Conservation (phyloP, 306 rosid genomes). For the Corylus americana region DNA sequence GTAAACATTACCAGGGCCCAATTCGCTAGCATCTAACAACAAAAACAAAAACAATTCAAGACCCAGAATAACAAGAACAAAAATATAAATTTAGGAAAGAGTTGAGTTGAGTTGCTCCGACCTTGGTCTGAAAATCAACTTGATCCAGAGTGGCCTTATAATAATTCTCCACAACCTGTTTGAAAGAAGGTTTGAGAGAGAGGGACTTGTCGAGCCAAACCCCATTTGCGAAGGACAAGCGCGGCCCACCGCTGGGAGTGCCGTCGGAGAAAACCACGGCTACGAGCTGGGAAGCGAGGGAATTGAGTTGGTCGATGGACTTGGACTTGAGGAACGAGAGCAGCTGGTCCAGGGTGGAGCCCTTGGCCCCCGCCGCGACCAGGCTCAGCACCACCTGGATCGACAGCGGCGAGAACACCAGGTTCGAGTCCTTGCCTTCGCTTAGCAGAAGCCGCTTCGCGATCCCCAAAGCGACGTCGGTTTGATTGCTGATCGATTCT, state of each 20-base stretch:
- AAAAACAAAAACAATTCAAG: background rate
- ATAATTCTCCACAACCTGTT: constrained; percentile 45
- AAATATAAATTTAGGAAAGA: background rate
- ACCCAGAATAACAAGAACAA: too few relatives aligned
- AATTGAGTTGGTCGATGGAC: constrained; percentile 59
- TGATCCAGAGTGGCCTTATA: constrained; percentile 57
- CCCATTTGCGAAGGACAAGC: constrained; percentile 58
- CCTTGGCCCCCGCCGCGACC: constrained; percentile 69
- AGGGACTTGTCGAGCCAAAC: constrained; percentile 67
- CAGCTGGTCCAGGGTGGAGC: constrained; percentile 62
- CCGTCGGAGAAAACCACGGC: constrained; percentile 61
- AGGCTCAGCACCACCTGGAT: constrained; percentile 66
- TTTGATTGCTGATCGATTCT: constrained; percentile 48
- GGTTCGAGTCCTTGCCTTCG: constrained; percentile 44
- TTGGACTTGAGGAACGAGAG: constrained; percentile 72
- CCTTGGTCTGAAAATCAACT: constrained; percentile 68
- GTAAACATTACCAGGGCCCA: background rate
- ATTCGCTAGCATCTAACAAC: background rate
- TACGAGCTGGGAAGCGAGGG: constrained; percentile 59
- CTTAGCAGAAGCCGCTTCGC: constrained; percentile 48
- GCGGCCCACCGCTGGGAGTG: constrained; percentile 67
- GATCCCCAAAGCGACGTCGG: constrained; percentile 48
- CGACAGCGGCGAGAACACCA: constrained; percentile 75
- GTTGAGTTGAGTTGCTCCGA: constrained; percentile 2
- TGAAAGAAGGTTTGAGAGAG: constrained; percentile 62